Base-by-base conservation (phyloP, 768 basidiomycete genomes). In the Kwoniella bestiolae region DNA sequence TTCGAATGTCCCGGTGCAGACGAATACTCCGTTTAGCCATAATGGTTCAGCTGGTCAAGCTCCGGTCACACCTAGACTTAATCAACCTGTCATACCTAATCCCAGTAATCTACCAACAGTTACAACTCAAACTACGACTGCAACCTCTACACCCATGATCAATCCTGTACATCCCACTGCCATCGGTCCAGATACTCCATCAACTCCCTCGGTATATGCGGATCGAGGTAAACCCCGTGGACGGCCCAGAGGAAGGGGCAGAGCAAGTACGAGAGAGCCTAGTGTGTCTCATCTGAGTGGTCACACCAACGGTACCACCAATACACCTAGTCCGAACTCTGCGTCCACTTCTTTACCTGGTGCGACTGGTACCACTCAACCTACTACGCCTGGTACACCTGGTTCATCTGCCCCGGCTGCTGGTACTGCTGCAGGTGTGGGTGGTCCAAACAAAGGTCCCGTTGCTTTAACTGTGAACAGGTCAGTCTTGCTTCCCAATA, bases 161-260 rank as follows among this genome's bases (percentile, higher is more conserved):
- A 16, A 16, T 44, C 56, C n/a, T n/a, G n/a, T n/a, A n/a, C n/a
- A 58, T 26, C 34, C 56, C 11, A 21, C 41, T 23, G 25, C 14
- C 56, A 41, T 41, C 38, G 38, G 12, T 41, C 34, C 26, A 51
- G n/a, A n/a, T n/a, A 23, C 52, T 34, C 16, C 52, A 55, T n/a
- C 52, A 21, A 32, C 52, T 3, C 52, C 31, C 8, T 32, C 52
- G 5, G n/a, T 9, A 14, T n/a, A 57, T 57, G 0, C 46, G n/a
- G 63, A 65, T 2, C 28, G 70, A 45, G 73, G 73, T 12, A 66
- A 52, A 56, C 66, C 66, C 3, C 46, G 68, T 29, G 68, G 70
- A 4, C 51, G 67, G 60, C 67, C 63, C 3, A 41, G 69, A 57
- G 72, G 72, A 18, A 60, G 69, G 59, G 61, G 68, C 53, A 44